These are phyloP conservation scores for Aspergillus brunneoviolaceus DNA, from an alignment of 2,329 filamentous ascomycete genomes.

Conservation along the genomic window DNA sequence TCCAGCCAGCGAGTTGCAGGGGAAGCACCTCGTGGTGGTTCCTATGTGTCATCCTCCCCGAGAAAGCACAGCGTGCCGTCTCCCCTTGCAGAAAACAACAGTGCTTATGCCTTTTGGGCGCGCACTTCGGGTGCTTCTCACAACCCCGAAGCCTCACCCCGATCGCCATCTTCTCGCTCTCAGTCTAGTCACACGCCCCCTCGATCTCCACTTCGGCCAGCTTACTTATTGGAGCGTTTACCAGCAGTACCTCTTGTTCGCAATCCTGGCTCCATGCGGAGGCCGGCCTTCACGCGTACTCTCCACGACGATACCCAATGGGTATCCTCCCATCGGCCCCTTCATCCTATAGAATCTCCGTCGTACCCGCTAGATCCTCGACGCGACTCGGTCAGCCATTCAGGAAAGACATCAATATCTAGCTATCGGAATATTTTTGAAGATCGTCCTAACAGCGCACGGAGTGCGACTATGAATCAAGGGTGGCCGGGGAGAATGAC, in stretches of 20 bases:
- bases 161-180: conserved; percentile 20
- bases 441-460: conserved; percentile 18
- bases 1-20: conserved; percentile 16
- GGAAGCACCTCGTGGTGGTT: conserved; percentile 19
- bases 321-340: conserved; percentile 39
- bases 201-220: conserved; percentile 34
- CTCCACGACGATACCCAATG: conserved; percentile 52
- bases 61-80: conserved; percentile 31
- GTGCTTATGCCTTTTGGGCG: conserved; percentile 51
- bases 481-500: conserved; percentile 20
- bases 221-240: conserved; percentile 32
- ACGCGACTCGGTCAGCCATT: conserved; percentile 25
- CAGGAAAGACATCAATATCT: conserved; percentile 23
- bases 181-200: conserved; percentile 27
- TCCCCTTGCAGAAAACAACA: conserved; percentile 32
- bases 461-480: conserved; percentile 11
- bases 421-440: conserved; percentile 22
- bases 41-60: conserved; percentile 11
- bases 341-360: conserved; percentile 32
- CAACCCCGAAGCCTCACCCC: conserved; percentile 7
- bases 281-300: conserved; percentile 36
- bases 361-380: conserved; percentile 36
- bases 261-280: conserved; percentile 39
- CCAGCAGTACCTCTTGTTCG: conserved; percentile 36
- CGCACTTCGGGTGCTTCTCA: conserved; percentile 40